phyloP scores from a whole-genome alignment of 768 basidiomycete species.

The Cystoderma amianthinum region DNA sequence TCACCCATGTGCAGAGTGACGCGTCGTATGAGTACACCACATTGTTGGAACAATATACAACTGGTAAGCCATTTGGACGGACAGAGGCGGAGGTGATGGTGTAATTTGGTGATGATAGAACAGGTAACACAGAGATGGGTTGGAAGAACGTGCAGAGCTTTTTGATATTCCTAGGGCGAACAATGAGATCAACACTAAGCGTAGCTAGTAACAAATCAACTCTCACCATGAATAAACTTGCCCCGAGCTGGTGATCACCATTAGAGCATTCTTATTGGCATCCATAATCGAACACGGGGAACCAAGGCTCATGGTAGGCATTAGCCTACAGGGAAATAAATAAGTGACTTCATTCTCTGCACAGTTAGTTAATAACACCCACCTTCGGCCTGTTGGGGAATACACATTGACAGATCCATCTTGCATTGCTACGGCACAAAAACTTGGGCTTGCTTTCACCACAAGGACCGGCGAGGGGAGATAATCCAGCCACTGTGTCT shows the following conservation, averaged over 20 bases:
- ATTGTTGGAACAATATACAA: conserved; percentile 75
- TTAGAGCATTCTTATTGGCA: conserved; percentile 53
- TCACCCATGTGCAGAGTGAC: conserved; percentile 60
- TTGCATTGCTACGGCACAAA: conserved; percentile 71
- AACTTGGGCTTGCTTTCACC: conserved; percentile 53
- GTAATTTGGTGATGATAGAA: conserved; percentile 55
- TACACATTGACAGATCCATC: conserved; percentile 84
- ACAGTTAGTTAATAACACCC: conserved; percentile 11
- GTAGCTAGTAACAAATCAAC: background rate
- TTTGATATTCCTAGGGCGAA: conserved; percentile 74
- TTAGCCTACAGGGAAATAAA: conserved; percentile 41
- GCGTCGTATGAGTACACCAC: conserved; percentile 75
- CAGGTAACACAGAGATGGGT: conserved; percentile 52
- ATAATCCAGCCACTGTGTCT: conserved; percentile 88
- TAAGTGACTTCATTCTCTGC: conserved; percentile 2
- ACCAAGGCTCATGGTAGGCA: conserved; percentile 72
- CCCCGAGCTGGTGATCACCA: conserved; percentile 69
- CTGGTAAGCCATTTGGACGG: conserved; percentile 73
- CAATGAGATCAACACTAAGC: conserved; percentile 2
- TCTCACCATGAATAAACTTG: conserved; percentile 71
- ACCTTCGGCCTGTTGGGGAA: conserved; percentile 81
- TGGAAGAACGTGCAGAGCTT: conserved; percentile 59
- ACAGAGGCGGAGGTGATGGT: conserved; percentile 59
- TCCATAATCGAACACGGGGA: conserved; percentile 65
- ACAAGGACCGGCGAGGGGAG: conserved; percentile 65